A percentile compares a stretch with the other conserved stretches of the same genome.
Evolutionary conservation across 2,329 filamentous ascomycete species (phyloP).

Genomic region (Cladorrhinum sp.): DNA sequence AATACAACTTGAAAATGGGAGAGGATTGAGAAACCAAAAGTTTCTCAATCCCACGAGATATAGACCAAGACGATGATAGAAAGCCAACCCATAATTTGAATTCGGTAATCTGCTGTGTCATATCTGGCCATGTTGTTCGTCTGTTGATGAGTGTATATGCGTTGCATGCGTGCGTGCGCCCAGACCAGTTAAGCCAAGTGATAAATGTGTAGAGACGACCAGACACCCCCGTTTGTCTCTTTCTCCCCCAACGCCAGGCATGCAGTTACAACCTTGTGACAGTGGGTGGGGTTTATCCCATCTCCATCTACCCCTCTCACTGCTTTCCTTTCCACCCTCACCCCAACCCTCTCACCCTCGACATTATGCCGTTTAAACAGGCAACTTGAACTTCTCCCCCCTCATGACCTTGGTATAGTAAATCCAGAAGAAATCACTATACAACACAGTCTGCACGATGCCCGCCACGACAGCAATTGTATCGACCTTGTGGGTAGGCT

Average conservation of each 20-base stretch:
- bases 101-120: neutral
- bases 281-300: neutral
- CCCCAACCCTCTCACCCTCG: too few species aligned
- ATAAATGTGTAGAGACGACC: neutral
- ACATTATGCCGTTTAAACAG: slow-evolving; percentile 68
- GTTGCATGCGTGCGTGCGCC: neutral
- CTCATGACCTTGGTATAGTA: slow-evolving; percentile 97
- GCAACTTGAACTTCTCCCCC: slow-evolving; percentile 83
- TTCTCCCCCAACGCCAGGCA: neutral
- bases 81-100: neutral
- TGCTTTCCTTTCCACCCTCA: neutral
- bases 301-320: neutral
- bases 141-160: neutral
- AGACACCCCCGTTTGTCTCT: neutral
- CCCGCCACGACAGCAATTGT: slow-evolving; percentile 86
- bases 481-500: slow-evolving; percentile 70
- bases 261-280: neutral
- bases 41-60: too few species aligned
- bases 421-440: slow-evolving; percentile 99
- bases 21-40: too few species aligned
- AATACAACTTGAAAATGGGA: too few species aligned
- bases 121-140: neutral
- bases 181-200: neutral
- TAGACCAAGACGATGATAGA: too few species aligned
- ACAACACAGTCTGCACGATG: slow-evolving; percentile 88